Evolutionary conservation across 176 grass and related monocot genomes (phyloP).

Genomic region (Secale cereale): DNA sequence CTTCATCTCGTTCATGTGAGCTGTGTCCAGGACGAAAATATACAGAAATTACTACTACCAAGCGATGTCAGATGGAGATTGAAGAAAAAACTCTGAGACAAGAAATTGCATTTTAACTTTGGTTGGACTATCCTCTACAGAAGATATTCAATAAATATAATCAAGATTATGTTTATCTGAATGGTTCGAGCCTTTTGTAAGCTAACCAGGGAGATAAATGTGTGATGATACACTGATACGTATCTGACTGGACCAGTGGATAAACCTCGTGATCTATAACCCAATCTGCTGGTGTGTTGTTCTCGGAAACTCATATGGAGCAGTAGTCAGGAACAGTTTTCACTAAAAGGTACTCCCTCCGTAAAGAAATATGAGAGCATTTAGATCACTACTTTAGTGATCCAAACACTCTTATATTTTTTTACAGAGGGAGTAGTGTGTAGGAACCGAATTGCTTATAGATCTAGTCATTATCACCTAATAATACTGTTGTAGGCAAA

Average conservation of each 20-base stretch:
- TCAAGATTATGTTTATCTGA: background rate
- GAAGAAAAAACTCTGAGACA: background rate
- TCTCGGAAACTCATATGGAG: background rate
- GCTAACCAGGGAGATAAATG: too few species aligned
- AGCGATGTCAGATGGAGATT: background rate
- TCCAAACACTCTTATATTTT: too few species aligned
- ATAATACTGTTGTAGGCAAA: background rate
- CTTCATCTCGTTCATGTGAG: background rate
- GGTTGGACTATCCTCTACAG: background rate
- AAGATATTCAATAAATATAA: background rate
- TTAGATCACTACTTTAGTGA: too few species aligned
- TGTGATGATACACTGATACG: too few species aligned
- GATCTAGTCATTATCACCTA: background rate
- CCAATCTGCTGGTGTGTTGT: background rate
- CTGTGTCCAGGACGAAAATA: background rate
- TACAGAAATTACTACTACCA: background rate
- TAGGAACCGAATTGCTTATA: background rate
- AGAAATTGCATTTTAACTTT: background rate
- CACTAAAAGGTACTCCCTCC: background rate
- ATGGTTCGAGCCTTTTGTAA: background rate
- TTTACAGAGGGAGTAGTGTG: too few species aligned
- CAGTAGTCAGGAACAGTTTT: background rate
- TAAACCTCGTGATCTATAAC: conserved; percentile 14
- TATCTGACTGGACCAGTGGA: background rate
- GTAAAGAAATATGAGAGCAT: too few species aligned